These are phyloP conservation scores for Acarospora socialis DNA, from an alignment of 2,329 filamentous ascomycete genomes.

Conservation along the genomic window DNA sequence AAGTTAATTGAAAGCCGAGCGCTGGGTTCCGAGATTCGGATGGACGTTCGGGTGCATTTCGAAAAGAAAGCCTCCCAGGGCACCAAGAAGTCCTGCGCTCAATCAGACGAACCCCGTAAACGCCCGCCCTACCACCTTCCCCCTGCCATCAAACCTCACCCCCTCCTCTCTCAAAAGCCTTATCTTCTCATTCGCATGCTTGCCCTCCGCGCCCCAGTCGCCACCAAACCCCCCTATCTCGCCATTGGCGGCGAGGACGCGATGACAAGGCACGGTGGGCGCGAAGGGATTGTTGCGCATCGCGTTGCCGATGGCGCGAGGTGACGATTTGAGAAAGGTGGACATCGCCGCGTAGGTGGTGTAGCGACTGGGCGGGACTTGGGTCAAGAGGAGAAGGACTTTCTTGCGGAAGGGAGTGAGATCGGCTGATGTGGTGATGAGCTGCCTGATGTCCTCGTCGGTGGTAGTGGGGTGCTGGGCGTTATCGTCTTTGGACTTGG, in stretches of 20 bases:
- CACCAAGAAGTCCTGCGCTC: too few relatives aligned
- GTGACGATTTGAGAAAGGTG: conserved; percentile 51
- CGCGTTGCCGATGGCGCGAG: conserved; percentile 64
- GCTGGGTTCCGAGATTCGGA: too few relatives aligned
- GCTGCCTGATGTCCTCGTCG: conserved; percentile 20
- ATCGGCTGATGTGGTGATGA: conserved; percentile 30
- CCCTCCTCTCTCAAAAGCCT: conserved; percentile 29
- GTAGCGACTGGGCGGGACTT: conserved; percentile 60
- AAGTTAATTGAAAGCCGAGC: too few relatives aligned
- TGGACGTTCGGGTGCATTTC: too few relatives aligned
- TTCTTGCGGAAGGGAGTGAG: conserved; percentile 36
- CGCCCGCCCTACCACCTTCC: conserved; percentile 27
- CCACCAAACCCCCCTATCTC: conserved; percentile 39
- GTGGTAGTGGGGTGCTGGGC: conserved; percentile 7
- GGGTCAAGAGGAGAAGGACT: conserved; percentile 58
- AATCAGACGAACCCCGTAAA: conserved; percentile 20
- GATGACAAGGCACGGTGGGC: conserved; percentile 66
- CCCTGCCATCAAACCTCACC: conserved; percentile 29
- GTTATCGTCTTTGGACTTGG: not conserved
- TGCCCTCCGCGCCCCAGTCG: conserved; percentile 32
- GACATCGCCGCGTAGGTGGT: conserved; percentile 67
- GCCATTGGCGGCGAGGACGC: conserved; percentile 61
- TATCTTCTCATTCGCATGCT: conserved; percentile 28
- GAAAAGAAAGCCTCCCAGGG: too few relatives aligned
- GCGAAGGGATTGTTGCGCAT: conserved; percentile 69